Evolutionary conservation across 805 yeast species (phyloP), one percentile per base, ranked within the genome.

Genomic region (Yamadazyma phyllophila): DNA sequence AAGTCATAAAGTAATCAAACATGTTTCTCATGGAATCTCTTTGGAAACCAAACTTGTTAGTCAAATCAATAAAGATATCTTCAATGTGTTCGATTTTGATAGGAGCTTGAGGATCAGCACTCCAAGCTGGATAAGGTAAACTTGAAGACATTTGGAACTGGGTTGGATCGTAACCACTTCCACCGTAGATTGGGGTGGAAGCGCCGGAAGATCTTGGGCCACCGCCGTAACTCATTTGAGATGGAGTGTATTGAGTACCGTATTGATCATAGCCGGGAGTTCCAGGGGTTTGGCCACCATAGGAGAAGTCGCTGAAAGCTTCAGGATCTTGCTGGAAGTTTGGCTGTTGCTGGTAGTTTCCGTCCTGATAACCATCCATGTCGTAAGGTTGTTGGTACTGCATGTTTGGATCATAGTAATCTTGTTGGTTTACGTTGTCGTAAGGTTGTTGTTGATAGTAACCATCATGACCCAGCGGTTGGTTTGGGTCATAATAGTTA

Each of bases 61-160:
- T 74, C 64, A 87, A 73, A 65, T 87, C 94, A 60, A 87, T 87
- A 62, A 87, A 87, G 32, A 86, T 81, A 71, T 87, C 95, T 71
- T 87, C 95, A 62, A 87, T 84, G 64, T 87, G 92, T 66, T 87
- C 94, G 52, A 80, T 77, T 41, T 86, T 75, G 38, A 94, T 77
- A 7, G 97, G 96, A 16, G 85, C 87, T 62, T 83, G 92, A 46
- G 86, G 91, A 67, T 94, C 98, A 39, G 96, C 96, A 20, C 97
- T 88, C 99, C 99, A 94, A 42, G 99, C 98, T 36, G 99, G 99
- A 66, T 92, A 94, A 29, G 99, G 99, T 66, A 94, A 90, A 81
- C 57, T 96, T 77, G 70, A 85, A 57, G 64, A 88, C 84, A 76
- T 83, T 71, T 60, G 87, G 70, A 62, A 81, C 65, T 60, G 82